Evolutionary conservation across 441 rosid species (phyloP), one percentile per base, ranked within the genome.

Genomic region (Adansonia madagascariensis): DNA sequence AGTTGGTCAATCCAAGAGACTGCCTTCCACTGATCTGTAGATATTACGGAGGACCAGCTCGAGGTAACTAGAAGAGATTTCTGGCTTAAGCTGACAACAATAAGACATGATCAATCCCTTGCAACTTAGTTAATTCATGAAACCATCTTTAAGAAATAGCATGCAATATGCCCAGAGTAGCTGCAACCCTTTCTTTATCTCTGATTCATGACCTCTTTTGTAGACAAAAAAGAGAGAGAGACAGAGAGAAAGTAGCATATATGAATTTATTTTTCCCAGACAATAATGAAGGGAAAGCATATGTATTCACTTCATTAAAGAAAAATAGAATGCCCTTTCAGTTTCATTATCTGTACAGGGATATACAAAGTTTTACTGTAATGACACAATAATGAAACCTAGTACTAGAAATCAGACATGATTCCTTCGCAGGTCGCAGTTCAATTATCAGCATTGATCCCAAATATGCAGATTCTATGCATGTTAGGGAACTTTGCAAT

Each of bases 401-500:
- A 56, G 43, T 17, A 76, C 60, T 62, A 67, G 43, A n/a, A 35
- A 35, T 35, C 39, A 35, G 39, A 35, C 3, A 35, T 35, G 39
- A 17, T 64, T 53, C 44, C 39, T 78, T 60, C 4, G 57, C 9
- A 61, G 66, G 12, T 50, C n/a, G n/a, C n/a, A n/a, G n/a, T n/a
- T 89, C 87, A 88, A 68, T 79, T 86, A 71, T 85, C 96, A 1
- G 87, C 97, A 76, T 89, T 95, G 86, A 95, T 93, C 72, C 98
- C 99, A 18, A 95, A 95, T 52, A 95, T 93, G 55, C 99, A 93
- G 79, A 95, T 98, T 87, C 91, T 95, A 91, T 93, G 98, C 99
- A 95, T 93, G 85, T 92, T 87, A 1, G 99, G 99, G 87, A 92
- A 95, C 87, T 93, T 95, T 0, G 99, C 99, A 1, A 95, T 96